Percentiles rank a stretch among this genome's conserved stretches.
phyloP scores from a whole-genome alignment of 306 rosid genomes.

The Gillenia trifoliata region DNA sequence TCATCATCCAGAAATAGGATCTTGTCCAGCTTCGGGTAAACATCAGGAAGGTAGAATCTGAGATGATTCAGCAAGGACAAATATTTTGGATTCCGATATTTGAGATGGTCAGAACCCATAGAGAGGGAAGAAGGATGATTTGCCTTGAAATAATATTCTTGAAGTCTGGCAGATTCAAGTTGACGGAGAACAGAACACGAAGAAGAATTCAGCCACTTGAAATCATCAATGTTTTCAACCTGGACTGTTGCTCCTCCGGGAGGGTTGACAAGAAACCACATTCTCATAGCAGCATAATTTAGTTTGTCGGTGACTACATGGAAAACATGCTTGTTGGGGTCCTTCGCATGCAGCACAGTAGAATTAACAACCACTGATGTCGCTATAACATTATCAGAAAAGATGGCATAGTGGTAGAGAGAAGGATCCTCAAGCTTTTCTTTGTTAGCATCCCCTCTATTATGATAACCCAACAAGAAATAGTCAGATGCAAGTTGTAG shows the following conservation, averaged over 20 bases:
- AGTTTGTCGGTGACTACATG: constrained; percentile 92
- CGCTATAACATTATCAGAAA: constrained; percentile 93
- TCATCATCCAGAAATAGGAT: constrained; percentile 93
- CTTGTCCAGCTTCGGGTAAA: constrained; percentile 86
- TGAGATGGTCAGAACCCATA: constrained; percentile 75
- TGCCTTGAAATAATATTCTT: constrained; percentile 95
- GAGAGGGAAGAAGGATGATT: constrained; percentile 86
- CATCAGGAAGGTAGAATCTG: constrained; percentile 93
- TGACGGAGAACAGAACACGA: constrained; percentile 95
- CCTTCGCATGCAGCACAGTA: constrained; percentile 73
- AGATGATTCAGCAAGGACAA: constrained; percentile 92
- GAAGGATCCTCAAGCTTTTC: constrained; percentile 77
- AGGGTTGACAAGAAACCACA: constrained; percentile 93
- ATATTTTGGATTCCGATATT: constrained; percentile 93
- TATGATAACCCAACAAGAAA: constrained; percentile 63
- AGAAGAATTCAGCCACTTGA: constrained; percentile 96
- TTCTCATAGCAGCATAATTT: constrained; percentile 81
- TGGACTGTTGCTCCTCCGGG: constrained; percentile 68
- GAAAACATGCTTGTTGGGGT: constrained; percentile 84
- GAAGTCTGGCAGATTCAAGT: constrained; percentile 83
- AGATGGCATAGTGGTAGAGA: constrained; percentile 86
- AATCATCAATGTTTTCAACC: constrained; percentile 85
- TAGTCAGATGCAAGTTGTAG: constrained; percentile 80
- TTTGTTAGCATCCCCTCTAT: constrained; percentile 36
- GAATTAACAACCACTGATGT: constrained; percentile 95